phyloP scores from a whole-genome alignment of 2,329 filamentous ascomycete species.

The Cercospora janseana region DNA sequence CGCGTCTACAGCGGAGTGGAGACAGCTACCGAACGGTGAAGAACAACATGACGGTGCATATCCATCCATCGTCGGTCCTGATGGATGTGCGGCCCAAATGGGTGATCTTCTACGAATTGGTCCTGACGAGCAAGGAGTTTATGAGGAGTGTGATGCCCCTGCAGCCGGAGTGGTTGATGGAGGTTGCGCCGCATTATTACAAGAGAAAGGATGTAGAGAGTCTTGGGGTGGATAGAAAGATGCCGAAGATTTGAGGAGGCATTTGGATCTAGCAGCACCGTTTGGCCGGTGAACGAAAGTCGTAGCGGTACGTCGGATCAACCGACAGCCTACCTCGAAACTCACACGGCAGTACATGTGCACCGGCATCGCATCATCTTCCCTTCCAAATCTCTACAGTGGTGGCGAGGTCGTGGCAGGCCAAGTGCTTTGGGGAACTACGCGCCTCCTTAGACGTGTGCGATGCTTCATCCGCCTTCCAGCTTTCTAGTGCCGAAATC shows the following conservation, averaged over 20 bases:
- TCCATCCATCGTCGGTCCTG: slow-evolving; percentile 85
- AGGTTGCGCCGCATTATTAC: slow-evolving; percentile 91
- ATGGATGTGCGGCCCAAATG: slow-evolving; percentile 79
- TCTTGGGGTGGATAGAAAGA: slow-evolving; percentile 72
- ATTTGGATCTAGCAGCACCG: no score
- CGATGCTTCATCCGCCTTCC: no score
- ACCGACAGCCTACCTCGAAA: no score
- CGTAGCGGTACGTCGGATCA: no score
- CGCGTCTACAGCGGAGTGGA: slow-evolving; percentile 75
- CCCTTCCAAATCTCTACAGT: no score
- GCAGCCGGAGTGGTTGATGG: slow-evolving; percentile 77
- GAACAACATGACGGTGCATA: slow-evolving; percentile 80
- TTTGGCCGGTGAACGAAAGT: no score
- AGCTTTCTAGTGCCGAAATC: no score
- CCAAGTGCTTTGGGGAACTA: no score
- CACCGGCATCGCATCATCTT: no score
- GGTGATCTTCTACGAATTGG: slow-evolving; percentile 82
- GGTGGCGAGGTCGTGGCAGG: no score
- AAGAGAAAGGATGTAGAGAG: slow-evolving; percentile 87
- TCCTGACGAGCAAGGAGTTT: slow-evolving; percentile 85
- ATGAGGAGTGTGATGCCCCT: slow-evolving; percentile 86
- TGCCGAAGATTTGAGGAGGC: slow-evolving; percentile 54
- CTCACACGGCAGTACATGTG: no score
- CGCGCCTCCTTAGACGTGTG: no score
- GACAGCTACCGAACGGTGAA: slow-evolving; percentile 90